Evolutionary conservation across 768 basidiomycete species (phyloP), one percentile per base, ranked within the genome.

Genomic region (Tephrocybe sp.): DNA sequence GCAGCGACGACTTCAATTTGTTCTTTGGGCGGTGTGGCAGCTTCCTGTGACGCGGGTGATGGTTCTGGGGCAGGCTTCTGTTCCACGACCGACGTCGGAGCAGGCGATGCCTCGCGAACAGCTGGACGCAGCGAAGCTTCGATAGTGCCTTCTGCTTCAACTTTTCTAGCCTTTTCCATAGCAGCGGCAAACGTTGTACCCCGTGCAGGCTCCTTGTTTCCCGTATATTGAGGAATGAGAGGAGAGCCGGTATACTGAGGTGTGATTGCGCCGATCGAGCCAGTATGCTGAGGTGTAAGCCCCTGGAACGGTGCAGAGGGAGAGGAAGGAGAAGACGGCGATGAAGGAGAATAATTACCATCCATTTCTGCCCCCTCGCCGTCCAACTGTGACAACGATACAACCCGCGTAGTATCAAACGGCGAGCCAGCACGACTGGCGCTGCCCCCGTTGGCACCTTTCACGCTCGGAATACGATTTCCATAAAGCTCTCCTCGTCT

Each of bases 401-500:
- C 61, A 4, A 65, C 66, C 42, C 70, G 50, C n/a, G 49, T 31
- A 4, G 50, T 36, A 40, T 56, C 56, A 13, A 54, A 52, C 13
- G 61, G 61, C 21, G 65, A 63, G 23, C 50, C 55, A 38, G 66
- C 57, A n/a, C 62, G 59, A 50, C 62, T 62, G 23, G 54, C 46
- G 21, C 42, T 16, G 63, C 55, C n/a, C 33, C 66, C 68, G 36
- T 61, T 63, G 15, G 57, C 54, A 51, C 73, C 66, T 22, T 68
- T 59, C 21, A 69, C 64, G 12, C 66, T 61, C n/a, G 74, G 80
- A 25, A 89, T 78, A 31, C 87, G 74, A 64, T 90, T 90, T 18
- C 85, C 88, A 60, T 88, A 88, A 27, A 88, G 67, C 66, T 89
- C 86, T 37, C 80, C 79, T 44, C 78, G 76, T 56, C 76, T 78